Percentiles rank a stretch among this genome's conserved stretches.
Evolutionary conservation across 2,329 filamentous ascomycete species (phyloP).

Genomic region (Aspergillus alliaceus): DNA sequence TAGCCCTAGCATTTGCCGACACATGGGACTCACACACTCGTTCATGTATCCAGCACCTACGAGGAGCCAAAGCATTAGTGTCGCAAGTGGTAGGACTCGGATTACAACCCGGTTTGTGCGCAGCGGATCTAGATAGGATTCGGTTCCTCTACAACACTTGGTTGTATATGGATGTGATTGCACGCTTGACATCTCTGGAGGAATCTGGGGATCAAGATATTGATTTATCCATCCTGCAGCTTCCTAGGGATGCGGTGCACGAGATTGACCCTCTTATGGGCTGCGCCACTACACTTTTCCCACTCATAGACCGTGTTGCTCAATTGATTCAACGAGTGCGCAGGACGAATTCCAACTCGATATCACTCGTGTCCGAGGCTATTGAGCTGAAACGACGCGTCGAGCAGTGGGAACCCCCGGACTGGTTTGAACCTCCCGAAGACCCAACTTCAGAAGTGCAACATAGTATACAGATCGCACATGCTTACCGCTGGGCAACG

Average conservation of each 20-base stretch:
- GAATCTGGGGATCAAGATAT: conserved; percentile 55
- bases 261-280: conserved; percentile 72
- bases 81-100: conserved; percentile 56
- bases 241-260: conserved; percentile 47
- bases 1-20: conserved; percentile 68
- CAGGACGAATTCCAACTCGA: conserved; percentile 55
- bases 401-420: conserved; percentile 61
- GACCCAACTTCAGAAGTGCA: conserved; percentile 63
- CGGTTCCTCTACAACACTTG: conserved; percentile 70
- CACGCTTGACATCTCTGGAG: conserved; percentile 63
- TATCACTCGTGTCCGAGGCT: conserved; percentile 62
- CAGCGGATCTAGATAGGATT: conserved; percentile 54
- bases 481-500: conserved; percentile 67
- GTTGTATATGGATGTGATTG: conserved; percentile 73
- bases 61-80: conserved; percentile 65
- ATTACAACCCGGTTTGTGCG: conserved; percentile 35
- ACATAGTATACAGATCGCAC: conserved; percentile 65
- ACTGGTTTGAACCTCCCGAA: conserved; percentile 60
- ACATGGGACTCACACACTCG: conserved; percentile 70
- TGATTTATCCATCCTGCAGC: conserved; percentile 38
- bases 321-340: conserved; percentile 65
- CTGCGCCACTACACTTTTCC: conserved; percentile 66
- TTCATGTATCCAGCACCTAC: conserved; percentile 68
- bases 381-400: conserved; percentile 61
- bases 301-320: conserved; percentile 65